Conservation (phyloP, 106 monocot genomes). For the Dendrobium huoshanense region DNA sequence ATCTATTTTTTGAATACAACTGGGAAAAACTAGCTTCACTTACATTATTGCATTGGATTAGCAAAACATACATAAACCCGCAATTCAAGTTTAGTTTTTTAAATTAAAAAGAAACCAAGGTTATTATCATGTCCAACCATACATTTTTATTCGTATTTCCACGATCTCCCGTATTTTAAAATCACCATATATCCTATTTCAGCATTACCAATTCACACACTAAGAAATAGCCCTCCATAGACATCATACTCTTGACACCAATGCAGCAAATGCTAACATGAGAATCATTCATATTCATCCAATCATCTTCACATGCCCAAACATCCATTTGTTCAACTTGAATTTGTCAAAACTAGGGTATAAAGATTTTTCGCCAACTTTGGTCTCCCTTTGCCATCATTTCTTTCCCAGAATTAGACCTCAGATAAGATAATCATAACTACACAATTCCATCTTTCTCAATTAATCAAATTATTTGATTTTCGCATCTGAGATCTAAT, state of each 20-base stretch:
- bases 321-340: neutral
- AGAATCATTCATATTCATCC: neutral
- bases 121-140: too few species aligned
- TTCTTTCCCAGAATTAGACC: neutral
- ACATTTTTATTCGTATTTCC: too few species aligned
- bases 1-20: neutral
- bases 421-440: too few species aligned
- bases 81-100: neutral
- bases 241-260: neutral
- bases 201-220: neutral
- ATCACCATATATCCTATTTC: conserved; percentile 1
- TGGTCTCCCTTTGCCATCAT: neutral
- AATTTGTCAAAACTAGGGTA: neutral
- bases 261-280: neutral
- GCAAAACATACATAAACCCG: neutral
- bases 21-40: neutral
- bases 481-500: neutral
- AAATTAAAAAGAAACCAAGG: neutral
- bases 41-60: neutral
- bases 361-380: too few species aligned
- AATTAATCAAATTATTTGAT: neutral
- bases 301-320: neutral
- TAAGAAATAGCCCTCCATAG: neutral
- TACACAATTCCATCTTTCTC: neutral
- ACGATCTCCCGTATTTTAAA: neutral